These are phyloP conservation scores for Calvatia gigantea DNA, from an alignment of 768 basidiomycete genomes.

Conservation along the genomic window DNA sequence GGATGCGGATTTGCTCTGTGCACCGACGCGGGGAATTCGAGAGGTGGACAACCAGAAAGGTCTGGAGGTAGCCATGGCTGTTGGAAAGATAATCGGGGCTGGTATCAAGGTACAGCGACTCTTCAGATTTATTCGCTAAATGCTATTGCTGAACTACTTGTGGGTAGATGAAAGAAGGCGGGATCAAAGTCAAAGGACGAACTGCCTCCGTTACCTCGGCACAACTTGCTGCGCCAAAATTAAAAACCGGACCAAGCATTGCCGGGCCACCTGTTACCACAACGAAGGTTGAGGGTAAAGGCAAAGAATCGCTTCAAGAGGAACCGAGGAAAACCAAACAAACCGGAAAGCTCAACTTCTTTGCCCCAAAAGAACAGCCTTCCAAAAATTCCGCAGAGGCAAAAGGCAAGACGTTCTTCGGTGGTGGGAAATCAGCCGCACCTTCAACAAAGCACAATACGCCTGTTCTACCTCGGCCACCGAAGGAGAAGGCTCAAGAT, in stretches of 20 bases:
- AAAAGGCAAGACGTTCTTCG: conserved; percentile 20
- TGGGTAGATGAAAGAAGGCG: conserved; percentile 16
- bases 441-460: conserved; percentile 18
- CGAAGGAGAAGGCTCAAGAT: conserved; percentile 41
- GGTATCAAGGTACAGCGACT: conserved; percentile 41
- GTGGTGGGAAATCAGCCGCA: conserved; percentile 4
- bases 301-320: conserved; percentile 12
- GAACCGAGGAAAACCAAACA: conserved; percentile 14
- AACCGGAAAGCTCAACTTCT: conserved; percentile 14
- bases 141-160: neutral
- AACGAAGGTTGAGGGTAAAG: conserved; percentile 18
- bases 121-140: neutral
- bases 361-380: conserved; percentile 17
- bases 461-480: neutral
- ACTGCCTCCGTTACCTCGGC: conserved; percentile 43
- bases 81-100: conserved; percentile 43
- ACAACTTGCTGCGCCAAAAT: conserved; percentile 17
- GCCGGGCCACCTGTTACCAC: conserved; percentile 3
- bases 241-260: conserved; percentile 6
- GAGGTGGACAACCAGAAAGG: conserved; percentile 40
- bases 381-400: conserved; percentile 15
- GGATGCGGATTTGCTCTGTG: conserved; percentile 45
- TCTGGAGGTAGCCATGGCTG: conserved; percentile 30
- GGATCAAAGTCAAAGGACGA: conserved; percentile 23
- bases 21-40: conserved; percentile 35